These are phyloP conservation scores for Piromyces sp. DNA, from an alignment of 192 early-diverging fungal genomes.

Conservation along the genomic window DNA sequence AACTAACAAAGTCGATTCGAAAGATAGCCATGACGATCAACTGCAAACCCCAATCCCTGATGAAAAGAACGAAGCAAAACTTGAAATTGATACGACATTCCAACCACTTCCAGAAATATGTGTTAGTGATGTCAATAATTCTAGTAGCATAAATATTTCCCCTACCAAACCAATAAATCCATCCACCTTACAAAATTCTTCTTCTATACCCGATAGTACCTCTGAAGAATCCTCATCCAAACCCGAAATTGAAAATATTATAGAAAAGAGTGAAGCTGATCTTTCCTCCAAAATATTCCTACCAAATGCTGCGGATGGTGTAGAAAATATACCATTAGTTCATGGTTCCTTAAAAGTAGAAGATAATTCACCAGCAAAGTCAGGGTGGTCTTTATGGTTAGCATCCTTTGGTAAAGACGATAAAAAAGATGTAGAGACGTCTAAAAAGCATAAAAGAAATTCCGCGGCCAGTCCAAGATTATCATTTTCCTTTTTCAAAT, in stretches of 20 bases:
- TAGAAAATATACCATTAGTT: not conserved
- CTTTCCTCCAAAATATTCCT: too few relatives aligned
- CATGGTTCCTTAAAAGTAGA: not conserved
- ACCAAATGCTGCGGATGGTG: too few relatives aligned
- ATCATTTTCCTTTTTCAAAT: not conserved
- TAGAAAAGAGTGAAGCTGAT: not conserved
- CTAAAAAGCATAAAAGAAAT: not conserved
- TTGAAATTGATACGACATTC: too few relatives aligned
- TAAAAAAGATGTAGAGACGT: not conserved
- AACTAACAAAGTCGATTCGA: too few relatives aligned
- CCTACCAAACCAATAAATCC: too few relatives aligned
- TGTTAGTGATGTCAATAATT: too few relatives aligned
- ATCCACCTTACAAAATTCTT: not conserved
- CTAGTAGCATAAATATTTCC: too few relatives aligned
- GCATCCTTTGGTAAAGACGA: not conserved
- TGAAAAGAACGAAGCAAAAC: too few relatives aligned
- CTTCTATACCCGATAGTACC: not conserved
- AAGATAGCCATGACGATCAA: too few relatives aligned
- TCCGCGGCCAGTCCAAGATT: not conserved
- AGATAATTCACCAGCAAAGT: not conserved
- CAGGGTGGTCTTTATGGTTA: not conserved
- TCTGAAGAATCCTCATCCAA: not conserved
- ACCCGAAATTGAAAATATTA: not conserved
- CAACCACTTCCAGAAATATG: too few relatives aligned
- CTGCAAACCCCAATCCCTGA: too few relatives aligned